phyloP scores from a whole-genome alignment of 1,284 basidiomycete species.

The Kwoniella shivajii region DNA sequence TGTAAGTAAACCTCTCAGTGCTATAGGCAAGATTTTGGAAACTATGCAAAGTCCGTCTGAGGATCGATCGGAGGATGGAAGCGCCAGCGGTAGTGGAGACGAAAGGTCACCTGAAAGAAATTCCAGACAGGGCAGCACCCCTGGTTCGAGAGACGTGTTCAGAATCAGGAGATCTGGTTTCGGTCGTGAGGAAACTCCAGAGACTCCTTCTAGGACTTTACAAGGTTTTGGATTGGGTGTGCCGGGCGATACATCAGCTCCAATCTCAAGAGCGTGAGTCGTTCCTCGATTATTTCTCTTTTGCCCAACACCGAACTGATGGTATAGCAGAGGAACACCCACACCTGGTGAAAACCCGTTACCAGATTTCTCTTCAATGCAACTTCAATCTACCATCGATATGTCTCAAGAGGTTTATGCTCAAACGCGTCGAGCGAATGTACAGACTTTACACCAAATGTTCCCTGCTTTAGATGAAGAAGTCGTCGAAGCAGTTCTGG shows the following conservation, averaged over 20 bases:
- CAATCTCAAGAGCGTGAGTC: slow-evolving; percentile 32
- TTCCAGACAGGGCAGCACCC: neutral
- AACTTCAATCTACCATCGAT: slow-evolving; percentile 39
- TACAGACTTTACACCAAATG: slow-evolving; percentile 76
- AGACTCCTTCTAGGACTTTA: slow-evolving; percentile 18
- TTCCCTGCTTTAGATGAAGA: slow-evolving; percentile 80
- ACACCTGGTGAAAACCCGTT: slow-evolving; percentile 18
- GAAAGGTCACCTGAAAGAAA: neutral
- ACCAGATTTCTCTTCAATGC: slow-evolving; percentile 30
- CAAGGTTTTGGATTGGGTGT: slow-evolving; percentile 11
- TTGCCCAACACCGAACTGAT: neutral
- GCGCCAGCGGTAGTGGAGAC: slow-evolving; percentile 7
- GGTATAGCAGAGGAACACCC: slow-evolving; percentile 26
- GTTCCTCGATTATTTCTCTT: neutral
- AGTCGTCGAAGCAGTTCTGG: slow-evolving; percentile 80
- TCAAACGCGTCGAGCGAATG: slow-evolving; percentile 39
- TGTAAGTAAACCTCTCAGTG: slow-evolving; percentile 81
- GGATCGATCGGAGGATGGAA: slow-evolving; percentile 29
- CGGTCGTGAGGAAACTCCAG: slow-evolving; percentile 18
- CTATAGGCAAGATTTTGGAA: slow-evolving; percentile 78
- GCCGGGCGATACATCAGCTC: slow-evolving; percentile 11
- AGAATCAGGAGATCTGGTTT: slow-evolving; percentile 9
- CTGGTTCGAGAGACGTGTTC: slow-evolving; percentile 19
- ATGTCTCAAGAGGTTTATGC: slow-evolving; percentile 37
- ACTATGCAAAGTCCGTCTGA: slow-evolving; percentile 59